Evolutionary conservation across 2,329 filamentous ascomycete species (phyloP).

Genomic region (Penicillium olsonii): DNA sequence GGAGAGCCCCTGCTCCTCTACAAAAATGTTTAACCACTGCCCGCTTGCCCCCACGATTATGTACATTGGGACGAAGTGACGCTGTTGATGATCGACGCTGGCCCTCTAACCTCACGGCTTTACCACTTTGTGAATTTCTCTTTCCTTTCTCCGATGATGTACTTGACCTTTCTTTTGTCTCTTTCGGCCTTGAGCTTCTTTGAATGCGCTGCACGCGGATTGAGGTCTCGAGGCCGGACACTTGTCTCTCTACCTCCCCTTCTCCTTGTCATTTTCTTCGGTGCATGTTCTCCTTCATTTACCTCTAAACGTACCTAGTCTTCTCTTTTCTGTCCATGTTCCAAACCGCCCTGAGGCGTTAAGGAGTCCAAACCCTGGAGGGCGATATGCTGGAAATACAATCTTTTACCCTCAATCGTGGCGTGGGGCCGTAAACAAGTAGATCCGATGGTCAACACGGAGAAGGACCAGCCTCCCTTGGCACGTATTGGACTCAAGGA

Average conservation of each 20-base stretch:
- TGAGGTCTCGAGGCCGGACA: neutral
- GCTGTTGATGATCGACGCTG: constrained; percentile 34
- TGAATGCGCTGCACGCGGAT: neutral
- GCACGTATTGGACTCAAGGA: neutral
- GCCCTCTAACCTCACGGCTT: constrained; percentile 15
- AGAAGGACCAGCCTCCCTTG: neutral
- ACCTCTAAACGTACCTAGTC: constrained; percentile 20
- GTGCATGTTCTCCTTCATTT: constrained; percentile 10
- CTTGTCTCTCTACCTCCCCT: constrained; percentile 5
- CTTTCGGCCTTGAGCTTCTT: constrained; percentile 2
- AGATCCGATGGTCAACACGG: too few relatives aligned
- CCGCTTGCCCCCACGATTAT: constrained; percentile 28
- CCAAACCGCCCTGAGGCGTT: constrained; percentile 22
- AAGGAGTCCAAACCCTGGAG: constrained; percentile 18
- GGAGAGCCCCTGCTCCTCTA: constrained; percentile 95
- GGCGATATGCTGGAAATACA: constrained; percentile 18
- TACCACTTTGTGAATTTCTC: constrained; percentile 18
- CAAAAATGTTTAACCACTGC: constrained; percentile 52
- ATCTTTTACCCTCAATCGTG: constrained; percentile 2
- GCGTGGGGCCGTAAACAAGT: neutral
- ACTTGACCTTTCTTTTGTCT: constrained; percentile 21
- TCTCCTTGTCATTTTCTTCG: constrained; percentile 14
- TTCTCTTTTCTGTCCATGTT: constrained; percentile 17
- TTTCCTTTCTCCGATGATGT: constrained; percentile 20
- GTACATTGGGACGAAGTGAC: constrained; percentile 40